Base-by-base conservation (phyloP, 768 basidiomycete genomes). In the Trametes punicea region DNA sequence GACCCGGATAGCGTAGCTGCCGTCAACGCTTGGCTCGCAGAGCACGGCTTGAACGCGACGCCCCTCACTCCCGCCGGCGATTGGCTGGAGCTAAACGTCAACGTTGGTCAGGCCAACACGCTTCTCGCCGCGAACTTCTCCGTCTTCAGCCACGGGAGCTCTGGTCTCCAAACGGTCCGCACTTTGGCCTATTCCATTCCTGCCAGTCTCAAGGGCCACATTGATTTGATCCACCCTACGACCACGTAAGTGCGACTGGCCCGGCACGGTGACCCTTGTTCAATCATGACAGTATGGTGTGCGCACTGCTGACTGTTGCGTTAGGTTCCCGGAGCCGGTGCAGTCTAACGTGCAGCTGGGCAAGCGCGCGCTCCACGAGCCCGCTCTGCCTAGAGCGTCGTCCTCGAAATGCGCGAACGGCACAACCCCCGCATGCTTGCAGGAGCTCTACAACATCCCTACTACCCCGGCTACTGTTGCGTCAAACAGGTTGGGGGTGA, bases 111-210 rank as follows among this genome's bases (percentile, higher is more conserved):
- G 51, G 67, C 66, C 23, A 70, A 70, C 56, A 49, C 57, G 15
- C 57, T 70, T 11, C 53, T 70, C 27, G 60, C 60, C 31, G 56
- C 68, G 23, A 40, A 68, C n/a, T 70, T 66, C 62, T 47, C 60
- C 9, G 38, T 56, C 11, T 70, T 66, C 59, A 57, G 36, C 2
- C 65, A 68, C 25, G 45, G 55, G 9, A 57, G 56, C 9, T 62
- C 63, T 10, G 66, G 64, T 23, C 39, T 59, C 30, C 39, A 62
- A 36, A 39, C 62, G 1, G 49, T 70, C n/a, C 69, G 68, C 13
- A 70, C 68, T 2, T 61, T 69, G 6, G 34, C 60, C 5, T 70
- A 70, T 41, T 69, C 68, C 13, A 56, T 70, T 21, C 69, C 69
- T 4, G 59, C 53, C 1, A 21, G 33, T 13, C 61, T 69, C 18